Conservation (phyloP, 306 rosid species). For the Castanea sativa region DNA sequence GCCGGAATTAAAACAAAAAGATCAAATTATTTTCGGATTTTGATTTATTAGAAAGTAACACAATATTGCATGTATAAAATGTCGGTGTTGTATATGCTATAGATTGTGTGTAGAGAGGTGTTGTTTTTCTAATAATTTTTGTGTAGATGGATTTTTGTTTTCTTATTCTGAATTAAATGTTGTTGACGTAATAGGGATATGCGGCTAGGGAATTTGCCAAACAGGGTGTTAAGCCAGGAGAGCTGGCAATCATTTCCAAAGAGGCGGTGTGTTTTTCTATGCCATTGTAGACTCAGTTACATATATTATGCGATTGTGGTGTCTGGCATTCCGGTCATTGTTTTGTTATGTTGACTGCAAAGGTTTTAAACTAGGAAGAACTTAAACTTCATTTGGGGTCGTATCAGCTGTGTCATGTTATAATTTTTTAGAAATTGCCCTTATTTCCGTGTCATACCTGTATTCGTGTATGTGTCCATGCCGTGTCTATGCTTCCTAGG, state of each 20-base stretch:
- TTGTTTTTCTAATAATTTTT: neutral
- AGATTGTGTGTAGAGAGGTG: neutral
- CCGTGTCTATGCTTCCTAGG: too few relatives aligned
- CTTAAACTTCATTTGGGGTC: too few relatives aligned
- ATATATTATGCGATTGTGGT: neutral
- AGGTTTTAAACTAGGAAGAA: neutral
- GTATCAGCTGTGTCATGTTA: too few relatives aligned
- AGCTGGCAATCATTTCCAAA: conserved; percentile 85
- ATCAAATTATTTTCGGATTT: too few relatives aligned
- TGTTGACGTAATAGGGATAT: conserved; percentile 62
- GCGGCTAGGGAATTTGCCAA: conserved; percentile 93
- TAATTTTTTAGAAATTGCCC: too few relatives aligned
- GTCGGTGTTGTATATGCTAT: too few relatives aligned
- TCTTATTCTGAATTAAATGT: neutral
- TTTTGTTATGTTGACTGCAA: neutral
- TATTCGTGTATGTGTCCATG: too few relatives aligned
- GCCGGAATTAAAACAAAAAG: too few relatives aligned
- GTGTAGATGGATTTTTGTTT: neutral
- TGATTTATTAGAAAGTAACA: too few relatives aligned
- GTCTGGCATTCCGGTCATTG: neutral
- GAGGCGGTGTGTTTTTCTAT: conserved; percentile 63
- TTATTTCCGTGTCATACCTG: too few relatives aligned
- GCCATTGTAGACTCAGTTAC: neutral
- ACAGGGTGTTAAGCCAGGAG: conserved; percentile 79
- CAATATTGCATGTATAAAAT: too few relatives aligned